Evolutionary conservation across 2,329 filamentous ascomycete species (phyloP), one percentile per base, ranked within the genome.

Genomic region (Talaromyces sp.): DNA sequence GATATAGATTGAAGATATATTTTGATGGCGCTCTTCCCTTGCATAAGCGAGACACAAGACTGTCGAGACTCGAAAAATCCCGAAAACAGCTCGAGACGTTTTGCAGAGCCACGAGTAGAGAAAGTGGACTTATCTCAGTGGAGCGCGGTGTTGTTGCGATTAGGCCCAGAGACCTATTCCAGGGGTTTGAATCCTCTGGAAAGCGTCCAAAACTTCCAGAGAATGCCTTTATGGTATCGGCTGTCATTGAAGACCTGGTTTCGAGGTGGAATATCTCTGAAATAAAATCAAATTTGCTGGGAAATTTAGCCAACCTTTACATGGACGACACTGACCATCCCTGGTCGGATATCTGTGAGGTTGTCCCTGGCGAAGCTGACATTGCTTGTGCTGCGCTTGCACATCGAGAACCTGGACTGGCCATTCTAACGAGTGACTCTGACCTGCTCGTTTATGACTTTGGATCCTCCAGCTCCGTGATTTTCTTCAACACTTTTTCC

Each of bases 341-440:
- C 16, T 79, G 75, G 75, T 70, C 69, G 8, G 63, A 70, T 2
- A 67, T 76, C 5, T 82, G 80, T 0, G 76, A 80, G 28, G 81
- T 95, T 12, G 88, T 96, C 0, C 87, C 91, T 0, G 92, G 90
- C 0, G 94, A 98, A 75, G 94, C 94, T 1, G 94, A 98, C 71
- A 76, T 82, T 28, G 95, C 86, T 76, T 96, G 92, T 72, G 92
- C 91, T 3, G 76, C 82, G 14, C 81, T 87, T 59, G 82, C 90
- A 6, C 80, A 80, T n/a, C 65, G 77, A 2, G 70, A 56, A 18
- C 40, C 80, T 33, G 85, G 85, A 0, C 78, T 80, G 1, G 82
- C 92, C 14, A 79, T 87, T 31, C 75, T 97, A 6, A 96, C 92
- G 0, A 88, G 87, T n/a, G 94, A 98, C 69, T 96, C 92, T 0